phyloP scores from a whole-genome alignment of 306 rosid genomes.

The Quercus agrifolia region DNA sequence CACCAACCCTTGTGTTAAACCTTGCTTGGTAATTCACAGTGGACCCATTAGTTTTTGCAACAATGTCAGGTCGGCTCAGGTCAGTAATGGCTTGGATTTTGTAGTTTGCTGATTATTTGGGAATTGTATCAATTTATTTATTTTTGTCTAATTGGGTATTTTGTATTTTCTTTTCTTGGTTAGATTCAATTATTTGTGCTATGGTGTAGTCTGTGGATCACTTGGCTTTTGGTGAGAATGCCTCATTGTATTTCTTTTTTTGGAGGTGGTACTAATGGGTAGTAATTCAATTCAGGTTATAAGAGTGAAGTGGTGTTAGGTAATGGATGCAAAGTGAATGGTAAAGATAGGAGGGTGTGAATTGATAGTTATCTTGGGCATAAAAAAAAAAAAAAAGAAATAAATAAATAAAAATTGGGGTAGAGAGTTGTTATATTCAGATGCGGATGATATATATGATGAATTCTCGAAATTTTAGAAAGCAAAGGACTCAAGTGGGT shows the following conservation, averaged over 20 bases:
- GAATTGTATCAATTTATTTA: no score
- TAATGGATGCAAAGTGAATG: no score
- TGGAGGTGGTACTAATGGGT: neutral
- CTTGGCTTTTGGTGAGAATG: neutral
- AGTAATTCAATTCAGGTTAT: neutral
- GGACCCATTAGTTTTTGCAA: constrained; percentile 20
- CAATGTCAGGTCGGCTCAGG: constrained; percentile 36
- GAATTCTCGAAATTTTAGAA: constrained; percentile 23
- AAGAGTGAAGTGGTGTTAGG: neutral
- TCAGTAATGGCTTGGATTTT: constrained; percentile 8
- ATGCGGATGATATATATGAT: neutral
- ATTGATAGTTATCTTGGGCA: neutral
- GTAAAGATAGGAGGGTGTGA: neutral
- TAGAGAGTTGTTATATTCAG: neutral
- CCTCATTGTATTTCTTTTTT: neutral
- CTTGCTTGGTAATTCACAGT: constrained; percentile 11
- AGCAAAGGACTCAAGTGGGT: constrained; percentile 19
- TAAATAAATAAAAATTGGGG: no score
- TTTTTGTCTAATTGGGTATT: neutral
- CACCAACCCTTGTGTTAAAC: constrained; percentile 10
- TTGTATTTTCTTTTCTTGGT: neutral
- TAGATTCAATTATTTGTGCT: neutral
- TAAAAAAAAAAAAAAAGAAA: no score
- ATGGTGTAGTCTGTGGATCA: neutral
- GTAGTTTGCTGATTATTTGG: neutral